These are phyloP conservation scores for Oxalis stricta DNA, from an alignment of 441 rosid genomes.

Conservation along the genomic window DNA sequence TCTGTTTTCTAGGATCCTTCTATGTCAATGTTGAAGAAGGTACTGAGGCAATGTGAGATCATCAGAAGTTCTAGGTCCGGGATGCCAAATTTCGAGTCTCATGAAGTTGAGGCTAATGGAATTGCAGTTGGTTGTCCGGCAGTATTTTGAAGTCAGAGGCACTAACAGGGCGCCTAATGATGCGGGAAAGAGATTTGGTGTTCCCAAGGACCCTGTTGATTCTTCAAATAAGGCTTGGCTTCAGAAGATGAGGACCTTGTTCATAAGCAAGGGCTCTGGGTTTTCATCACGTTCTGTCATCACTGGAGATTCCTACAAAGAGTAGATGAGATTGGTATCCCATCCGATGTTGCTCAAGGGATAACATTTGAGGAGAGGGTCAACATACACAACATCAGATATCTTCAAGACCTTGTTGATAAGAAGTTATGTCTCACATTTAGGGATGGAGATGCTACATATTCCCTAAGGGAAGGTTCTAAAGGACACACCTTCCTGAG, in stretches of 20 bases:
- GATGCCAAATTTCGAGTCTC: conserved; percentile 72
- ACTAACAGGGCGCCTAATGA: conserved; percentile 56
- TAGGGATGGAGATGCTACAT: conserved; percentile 59
- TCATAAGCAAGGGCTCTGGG: conserved; percentile 89
- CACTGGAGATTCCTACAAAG: conserved; percentile 78
- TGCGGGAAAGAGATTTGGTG: conserved; percentile 45
- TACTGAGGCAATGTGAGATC: conserved; percentile 54
- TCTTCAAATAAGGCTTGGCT: conserved; percentile 87
- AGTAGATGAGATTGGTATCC: conserved; percentile 80
- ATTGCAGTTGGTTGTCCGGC: conserved; percentile 56
- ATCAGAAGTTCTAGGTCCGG: conserved; percentile 71
- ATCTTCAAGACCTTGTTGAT: conserved; percentile 70
- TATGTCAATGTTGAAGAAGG: conserved; percentile 55
- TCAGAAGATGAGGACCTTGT: conserved; percentile 76
- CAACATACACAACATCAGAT: conserved; percentile 40
- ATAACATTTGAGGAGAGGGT: conserved; percentile 93
- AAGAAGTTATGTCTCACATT: conserved; percentile 62
- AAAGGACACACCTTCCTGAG: conserved; percentile 74
- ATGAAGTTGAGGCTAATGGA: conserved; percentile 64
- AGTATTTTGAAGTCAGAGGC: conserved; percentile 72
- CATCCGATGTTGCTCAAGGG: conserved; percentile 68
- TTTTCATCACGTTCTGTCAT: conserved; percentile 95
- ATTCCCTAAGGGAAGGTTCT: conserved; percentile 82
- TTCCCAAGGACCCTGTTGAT: conserved; percentile 33
- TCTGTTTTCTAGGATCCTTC: conserved; percentile 64